Conservation (phyloP, 768 basidiomycete species). For the Hortiboletus campestris region DNA sequence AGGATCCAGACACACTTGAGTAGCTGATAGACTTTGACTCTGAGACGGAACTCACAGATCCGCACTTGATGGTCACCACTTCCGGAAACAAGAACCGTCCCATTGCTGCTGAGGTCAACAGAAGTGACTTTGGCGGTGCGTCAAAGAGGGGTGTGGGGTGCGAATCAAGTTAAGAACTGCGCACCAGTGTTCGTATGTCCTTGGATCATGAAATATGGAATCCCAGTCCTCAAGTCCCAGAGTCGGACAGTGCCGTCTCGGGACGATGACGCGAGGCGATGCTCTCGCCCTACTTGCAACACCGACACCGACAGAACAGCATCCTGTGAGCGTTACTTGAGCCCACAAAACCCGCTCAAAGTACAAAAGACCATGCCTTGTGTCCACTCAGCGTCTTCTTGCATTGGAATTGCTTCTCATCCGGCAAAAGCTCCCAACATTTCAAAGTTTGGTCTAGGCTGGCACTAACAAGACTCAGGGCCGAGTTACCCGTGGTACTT, state of each 20-base stretch:
- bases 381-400: conserved; percentile 33
- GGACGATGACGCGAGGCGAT: conserved; percentile 37
- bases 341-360: background rate
- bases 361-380: conserved; percentile 12
- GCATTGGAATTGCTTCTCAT: conserved; percentile 27
- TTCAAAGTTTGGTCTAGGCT: conserved; percentile 35
- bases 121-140: conserved; percentile 31
- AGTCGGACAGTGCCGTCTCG: conserved; percentile 35
- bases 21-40: conserved; percentile 12
- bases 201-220: conserved; percentile 35
- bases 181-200: conserved; percentile 35
- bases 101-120: conserved; percentile 36
- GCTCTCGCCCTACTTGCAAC: conserved; percentile 33
- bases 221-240: conserved; percentile 36
- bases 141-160: conserved; percentile 12
- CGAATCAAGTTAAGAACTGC: conserved; percentile 23
- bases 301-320: conserved; percentile 31
- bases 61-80: conserved; percentile 38
- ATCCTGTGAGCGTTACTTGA: conserved; percentile 20
- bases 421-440: conserved; percentile 43
- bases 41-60: conserved; percentile 31
- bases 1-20: conserved; percentile 11
- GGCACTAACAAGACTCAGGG: conserved; percentile 30
- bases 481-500: conserved; percentile 20
- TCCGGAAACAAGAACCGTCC: conserved; percentile 34